Evolutionary conservation across 305 asterid genomes (phyloP), one percentile per base, ranked within the genome.

Genomic region (Fraxinus angustifolia): DNA sequence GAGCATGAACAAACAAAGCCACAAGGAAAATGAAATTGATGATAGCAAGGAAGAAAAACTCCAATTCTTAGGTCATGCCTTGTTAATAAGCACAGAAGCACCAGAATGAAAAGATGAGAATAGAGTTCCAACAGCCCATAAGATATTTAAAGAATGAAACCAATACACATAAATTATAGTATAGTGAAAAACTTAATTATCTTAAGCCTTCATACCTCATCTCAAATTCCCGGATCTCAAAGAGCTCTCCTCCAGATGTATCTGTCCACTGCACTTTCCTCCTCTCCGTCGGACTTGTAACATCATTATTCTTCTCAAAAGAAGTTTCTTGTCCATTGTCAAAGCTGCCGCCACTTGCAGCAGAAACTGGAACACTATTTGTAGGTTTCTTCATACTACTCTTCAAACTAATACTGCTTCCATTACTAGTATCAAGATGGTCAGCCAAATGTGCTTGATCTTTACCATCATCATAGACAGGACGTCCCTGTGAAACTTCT

Each of bases 211-310:
- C 85, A 68, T 92, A 95, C 98, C 98, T 94, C 88, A 87, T 91
- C 87, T 93, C 97, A 83, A 93, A 93, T 87, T 93, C 97, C 79
- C 91, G 95, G 78, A 93, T 88, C 90, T 93, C 93, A 78, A 81
- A 87, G 78, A 94, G 97, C 80, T 92, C 97, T 58, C 96, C 96
- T 53, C 98, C 97, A 0, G 80, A 79, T 72, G 90, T 84, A 90
- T 94, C 98, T 4, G 89, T 89, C 98, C 98, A 94, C 83, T 89
- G 97, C 81, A 94, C 97, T 88, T 88, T 92, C 88, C 94, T 91
- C 86, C 85, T 87, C 80, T 87, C 91, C 36, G 8, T 84, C 76
- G 75, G 91, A 84, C 81, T 85, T 73, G 83, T 70, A 79, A 56
- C 83, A 78, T 85, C 88, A 78, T 56, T 79, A 45, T 85, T 82